Percentiles rank a stretch among this genome's conserved stretches.
Conservation (phyloP, 768 basidiomycete species). For the Peribolospora baueri region DNA sequence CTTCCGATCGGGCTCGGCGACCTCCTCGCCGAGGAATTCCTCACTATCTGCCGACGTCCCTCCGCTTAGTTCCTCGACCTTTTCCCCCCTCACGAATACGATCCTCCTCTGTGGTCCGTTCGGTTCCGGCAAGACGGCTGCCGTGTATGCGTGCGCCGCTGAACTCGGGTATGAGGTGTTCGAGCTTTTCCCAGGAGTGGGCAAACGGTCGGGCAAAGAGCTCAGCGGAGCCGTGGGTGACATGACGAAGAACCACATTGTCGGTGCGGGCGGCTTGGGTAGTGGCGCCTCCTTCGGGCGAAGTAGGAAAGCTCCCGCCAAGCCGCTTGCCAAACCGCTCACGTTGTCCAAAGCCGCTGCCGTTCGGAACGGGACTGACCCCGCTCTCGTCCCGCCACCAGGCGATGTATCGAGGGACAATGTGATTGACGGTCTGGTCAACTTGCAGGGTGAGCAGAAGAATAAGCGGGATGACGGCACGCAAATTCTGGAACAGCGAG, state of each 20-base stretch:
- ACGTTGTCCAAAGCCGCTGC: too few relatives aligned
- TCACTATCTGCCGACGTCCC: background rate
- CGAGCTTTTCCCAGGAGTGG: constrained; percentile 86
- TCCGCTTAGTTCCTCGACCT: constrained; percentile 1
- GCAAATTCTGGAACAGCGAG: too few relatives aligned
- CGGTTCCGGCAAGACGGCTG: constrained; percentile 73
- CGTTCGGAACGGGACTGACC: too few relatives aligned
- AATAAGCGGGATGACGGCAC: too few relatives aligned
- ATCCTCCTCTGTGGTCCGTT: constrained; percentile 60
- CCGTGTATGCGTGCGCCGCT: constrained; percentile 76
- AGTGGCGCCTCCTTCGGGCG: constrained; percentile 5
- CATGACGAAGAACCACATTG: constrained; percentile 76
- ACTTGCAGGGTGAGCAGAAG: too few relatives aligned
- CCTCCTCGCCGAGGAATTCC: constrained; percentile 4
- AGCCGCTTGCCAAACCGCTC: too few relatives aligned
- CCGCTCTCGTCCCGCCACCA: too few relatives aligned
- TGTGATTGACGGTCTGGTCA: too few relatives aligned
- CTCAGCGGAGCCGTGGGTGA: constrained; percentile 66
- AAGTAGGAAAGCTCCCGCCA: background rate
- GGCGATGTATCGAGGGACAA: too few relatives aligned
- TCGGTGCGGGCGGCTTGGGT: constrained; percentile 18
- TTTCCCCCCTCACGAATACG: constrained; percentile 43
- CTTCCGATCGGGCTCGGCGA: constrained; percentile 1
- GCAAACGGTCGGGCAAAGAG: constrained; percentile 57
- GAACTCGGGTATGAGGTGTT: constrained; percentile 92